phyloP scores from a whole-genome alignment of 805 yeast species.

The Wickerhamiella alocasiicola region DNA sequence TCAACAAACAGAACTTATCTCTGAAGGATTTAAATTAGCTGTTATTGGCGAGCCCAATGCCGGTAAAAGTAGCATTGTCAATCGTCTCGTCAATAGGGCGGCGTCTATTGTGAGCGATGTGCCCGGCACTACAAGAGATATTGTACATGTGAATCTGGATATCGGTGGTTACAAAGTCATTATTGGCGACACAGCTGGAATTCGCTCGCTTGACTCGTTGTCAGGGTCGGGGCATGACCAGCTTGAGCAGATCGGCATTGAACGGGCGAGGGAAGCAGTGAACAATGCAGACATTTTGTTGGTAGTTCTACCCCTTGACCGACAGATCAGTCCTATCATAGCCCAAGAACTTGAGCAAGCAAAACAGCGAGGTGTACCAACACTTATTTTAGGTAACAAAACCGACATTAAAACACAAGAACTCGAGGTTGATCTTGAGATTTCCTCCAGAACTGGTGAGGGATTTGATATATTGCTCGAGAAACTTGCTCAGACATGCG shows the following conservation, averaged over 20 bases:
- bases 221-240: slow-evolving; percentile 28
- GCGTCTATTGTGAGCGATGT: slow-evolving; percentile 83
- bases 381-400: slow-evolving; percentile 28
- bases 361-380: slow-evolving; percentile 14
- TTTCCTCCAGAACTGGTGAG: slow-evolving; percentile 49
- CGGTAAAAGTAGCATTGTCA: slow-evolving; percentile 82
- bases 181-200: slow-evolving; percentile 89
- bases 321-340: slow-evolving; percentile 11
- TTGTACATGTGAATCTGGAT: slow-evolving; percentile 69
- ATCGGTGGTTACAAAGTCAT: slow-evolving; percentile 74
- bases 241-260: slow-evolving; percentile 72
- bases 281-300: slow-evolving; percentile 52
- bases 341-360: slow-evolving; percentile 15
- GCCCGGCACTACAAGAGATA: slow-evolving; percentile 91
- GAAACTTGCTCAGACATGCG: slow-evolving; percentile 36
- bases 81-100: slow-evolving; percentile 61
- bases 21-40: slow-evolving; percentile 60
- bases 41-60: slow-evolving; percentile 91
- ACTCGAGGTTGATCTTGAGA: slow-evolving; percentile 13
- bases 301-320: slow-evolving; percentile 41
- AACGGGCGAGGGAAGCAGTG: slow-evolving; percentile 54
- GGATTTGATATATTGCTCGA: slow-evolving; percentile 44
- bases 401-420: slow-evolving; percentile 18
- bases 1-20: slow-evolving; percentile 37
- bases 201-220: slow-evolving; percentile 32